Base-by-base conservation (phyloP, 2,329 filamentous ascomycete genomes). In the Pestalotiopsis fici region DNA sequence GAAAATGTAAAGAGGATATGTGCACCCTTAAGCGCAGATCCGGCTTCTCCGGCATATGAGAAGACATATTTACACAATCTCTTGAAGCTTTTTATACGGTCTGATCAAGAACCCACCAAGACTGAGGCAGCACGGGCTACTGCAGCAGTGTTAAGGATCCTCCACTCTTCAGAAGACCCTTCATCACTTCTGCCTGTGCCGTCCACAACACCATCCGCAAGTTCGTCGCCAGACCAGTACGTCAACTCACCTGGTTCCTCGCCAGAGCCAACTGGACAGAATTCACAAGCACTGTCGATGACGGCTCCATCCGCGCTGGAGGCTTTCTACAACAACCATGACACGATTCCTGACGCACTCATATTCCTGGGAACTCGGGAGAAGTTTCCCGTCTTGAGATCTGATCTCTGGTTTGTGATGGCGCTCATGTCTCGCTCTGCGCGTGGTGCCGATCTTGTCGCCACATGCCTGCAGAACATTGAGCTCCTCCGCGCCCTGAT, bases 371-470 rank as follows among this genome's bases (percentile, higher is more conserved):
- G 89, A 27, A 83, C 80, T 2, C 88, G 91, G 72, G 78, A 76
- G 3, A 89, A 87, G 70, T 91, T 88, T 82, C 86, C 87, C 0
- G 81, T 85, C 2, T 79, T 91, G 2, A 82, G 86, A 21, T 88
- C 87, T 50, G 89, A 91, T 73, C 83, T 85, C 2, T 87, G 88
- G 84, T 90, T 91, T 69, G 83, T 89, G 5, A 82, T 90, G 64
- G 89, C 89, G 2, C 82, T 91, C 39, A 87, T 90, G 83, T 83
- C 84, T 54, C 82, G 87, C 31, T 83, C 84, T 1, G 66, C 73
- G 1, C 83, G 86, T 43, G 87, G 87, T 7, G 83, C 85, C 2
- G 72, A 75, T 2, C 76, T 85, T 12, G 82, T 87, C 21, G 71
- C 81, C 9, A 77, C 78, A 13, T 75, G 84, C 1, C 75, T 89